phyloP scores from a whole-genome alignment of 805 yeast genomes.

The Lipomyces starkeyi region DNA sequence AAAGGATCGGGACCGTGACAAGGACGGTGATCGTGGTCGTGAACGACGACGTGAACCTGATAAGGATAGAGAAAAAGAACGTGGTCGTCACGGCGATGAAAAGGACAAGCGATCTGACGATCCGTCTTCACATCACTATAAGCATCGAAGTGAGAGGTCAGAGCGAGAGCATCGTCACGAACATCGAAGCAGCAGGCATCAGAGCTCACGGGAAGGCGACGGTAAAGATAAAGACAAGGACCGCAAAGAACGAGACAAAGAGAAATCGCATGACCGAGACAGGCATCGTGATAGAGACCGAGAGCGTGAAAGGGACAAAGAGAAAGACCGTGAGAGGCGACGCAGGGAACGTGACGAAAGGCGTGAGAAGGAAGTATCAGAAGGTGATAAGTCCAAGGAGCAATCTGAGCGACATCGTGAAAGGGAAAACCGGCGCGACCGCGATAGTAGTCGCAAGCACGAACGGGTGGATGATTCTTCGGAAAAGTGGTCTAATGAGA shows the following conservation, averaged over 20 bases:
- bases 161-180: slow-evolving; percentile 6
- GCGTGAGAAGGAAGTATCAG: slow-evolving; percentile 9
- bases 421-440: neutral
- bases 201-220: slow-evolving; percentile 15
- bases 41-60: neutral
- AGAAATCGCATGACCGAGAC: neutral
- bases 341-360: slow-evolving; percentile 17
- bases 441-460: slow-evolving; percentile 13
- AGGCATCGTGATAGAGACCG: slow-evolving; percentile 9
- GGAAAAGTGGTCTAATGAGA: neutral
- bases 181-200: slow-evolving; percentile 1
- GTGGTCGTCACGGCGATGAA: slow-evolving; percentile 8
- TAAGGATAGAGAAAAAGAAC: slow-evolving; percentile 3
- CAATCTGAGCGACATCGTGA: slow-evolving; percentile 7
- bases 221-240: slow-evolving; percentile 33
- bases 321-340: slow-evolving; percentile 5
- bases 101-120: slow-evolving; percentile 14
- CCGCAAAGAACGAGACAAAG: slow-evolving; percentile 17
- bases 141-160: neutral
- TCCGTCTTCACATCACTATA: neutral
- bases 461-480: slow-evolving; percentile 20
- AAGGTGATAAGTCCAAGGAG: neutral
- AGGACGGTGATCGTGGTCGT: neutral
- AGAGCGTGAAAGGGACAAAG: slow-evolving; percentile 10
- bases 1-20: slow-evolving; percentile 7